These are phyloP conservation scores for Selaginella moellendorffii DNA, from an alignment of 75 land plant genomes.

Conservation along the genomic window DNA sequence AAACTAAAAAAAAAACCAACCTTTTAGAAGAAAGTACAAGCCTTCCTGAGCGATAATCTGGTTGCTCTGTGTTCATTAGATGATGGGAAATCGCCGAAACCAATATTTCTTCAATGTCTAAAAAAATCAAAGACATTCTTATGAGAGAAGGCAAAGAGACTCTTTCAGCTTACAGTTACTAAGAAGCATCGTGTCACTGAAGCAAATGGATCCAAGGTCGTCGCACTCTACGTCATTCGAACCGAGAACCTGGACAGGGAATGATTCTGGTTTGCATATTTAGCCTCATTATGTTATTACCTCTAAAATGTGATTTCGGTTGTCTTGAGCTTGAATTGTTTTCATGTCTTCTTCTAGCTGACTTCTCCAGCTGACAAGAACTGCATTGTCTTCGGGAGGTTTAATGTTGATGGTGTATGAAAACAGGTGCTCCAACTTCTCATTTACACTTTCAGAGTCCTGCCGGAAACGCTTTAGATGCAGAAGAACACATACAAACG, in stretches of 20 bases:
- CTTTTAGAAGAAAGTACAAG: constrained; percentile 69
- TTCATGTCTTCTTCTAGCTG: constrained; percentile 87
- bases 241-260: constrained; percentile 29
- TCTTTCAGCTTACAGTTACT: constrained; percentile 45
- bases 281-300: constrained; percentile 13
- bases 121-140: not conserved
- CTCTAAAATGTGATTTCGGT: constrained; percentile 64
- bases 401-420: constrained; percentile 66
- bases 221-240: constrained; percentile 81
- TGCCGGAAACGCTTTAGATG: too few species aligned
- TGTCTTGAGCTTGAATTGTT: constrained; percentile 59
- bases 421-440: constrained; percentile 36
- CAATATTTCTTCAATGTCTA: constrained; percentile 69
- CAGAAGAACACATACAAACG: too few species aligned
- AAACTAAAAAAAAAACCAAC: too few species aligned
- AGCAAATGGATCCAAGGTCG: constrained; percentile 53
- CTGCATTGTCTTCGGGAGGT: constrained; percentile 56
- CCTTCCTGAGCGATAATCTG: constrained; percentile 64
- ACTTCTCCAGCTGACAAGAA: constrained; percentile 56
- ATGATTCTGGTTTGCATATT: not conserved
- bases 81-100: constrained; percentile 80
- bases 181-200: constrained; percentile 40
- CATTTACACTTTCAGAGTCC: constrained; percentile 20
- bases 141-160: not conserved
- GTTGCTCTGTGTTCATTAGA: constrained; percentile 56